Evolutionary conservation across 2,329 filamentous ascomycete genomes (phyloP), one percentile per base, ranked within the genome.

Genomic region (Thelonectria discophora): DNA sequence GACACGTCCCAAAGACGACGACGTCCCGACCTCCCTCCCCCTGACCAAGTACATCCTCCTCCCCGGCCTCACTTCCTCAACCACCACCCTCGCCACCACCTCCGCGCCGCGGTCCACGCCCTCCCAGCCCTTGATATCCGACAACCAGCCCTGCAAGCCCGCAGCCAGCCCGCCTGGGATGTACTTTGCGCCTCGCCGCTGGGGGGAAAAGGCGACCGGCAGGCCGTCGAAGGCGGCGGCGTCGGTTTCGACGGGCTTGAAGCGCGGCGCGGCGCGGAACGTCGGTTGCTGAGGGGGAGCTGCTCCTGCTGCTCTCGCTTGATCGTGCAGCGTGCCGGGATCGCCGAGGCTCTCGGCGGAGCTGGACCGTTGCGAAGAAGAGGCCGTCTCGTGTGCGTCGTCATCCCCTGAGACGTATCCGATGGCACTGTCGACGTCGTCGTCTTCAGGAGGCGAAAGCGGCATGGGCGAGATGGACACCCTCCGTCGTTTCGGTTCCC

Each of bases 91-190:
- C 37, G 73, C 58, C 1, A 58, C 65, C 5, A 66, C 51, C 17
- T 60, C 55, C 7, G 60, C 49, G 11, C 62, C 45, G n/a, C 57
- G 60, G 13, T 65, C 60, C 6, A 49, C 49, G 39, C 68, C 68
- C 15, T 75, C 72, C 74, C 73, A 75, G 11, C 74, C 74, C 61
- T 76, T 78, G 21, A 80, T 72, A 20, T 80, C 77, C 0, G 79
- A 78, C 10, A 81, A 69, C 76, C 77, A 79, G 13, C 75, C 74
- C 60, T 81, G 79, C 7, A 81, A 69, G 46, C 74, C 73, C 2
- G 77, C 74, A 1, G 79, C 79, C 20, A 80, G 66, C 0, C 79
- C 79, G 17, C 75, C 73, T 4, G 74, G 52, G 1, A 79, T 20
- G 30, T 79, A 81, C 55, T 68, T 75, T 12, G 63, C 70, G 15